Evolutionary conservation across 2,329 filamentous ascomycete genomes (phyloP).

Genomic region (Cryphonectria carpinicola): DNA sequence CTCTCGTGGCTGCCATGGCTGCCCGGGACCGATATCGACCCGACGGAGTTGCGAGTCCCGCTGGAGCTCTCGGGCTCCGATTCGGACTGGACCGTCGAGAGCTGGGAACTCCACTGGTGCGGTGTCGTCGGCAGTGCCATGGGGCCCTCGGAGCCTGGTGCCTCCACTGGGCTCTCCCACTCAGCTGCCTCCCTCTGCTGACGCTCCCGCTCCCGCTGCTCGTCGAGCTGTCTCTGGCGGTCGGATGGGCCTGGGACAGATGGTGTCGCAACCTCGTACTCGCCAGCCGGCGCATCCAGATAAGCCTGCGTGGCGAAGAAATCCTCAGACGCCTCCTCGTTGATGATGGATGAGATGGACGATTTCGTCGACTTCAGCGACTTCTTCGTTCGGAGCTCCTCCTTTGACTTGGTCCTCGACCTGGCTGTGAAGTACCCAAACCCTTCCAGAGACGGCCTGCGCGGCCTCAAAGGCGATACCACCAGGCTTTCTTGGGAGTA

Average conservation of each 20-base stretch:
- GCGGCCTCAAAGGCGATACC: slow-evolving; percentile 58
- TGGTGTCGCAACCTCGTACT: slow-evolving; percentile 28
- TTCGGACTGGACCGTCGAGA: slow-evolving; percentile 67
- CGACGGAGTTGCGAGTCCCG: slow-evolving; percentile 48
- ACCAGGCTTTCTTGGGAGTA: slow-evolving; percentile 66
- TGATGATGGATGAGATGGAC: slow-evolving; percentile 59
- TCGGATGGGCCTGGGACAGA: slow-evolving; percentile 27
- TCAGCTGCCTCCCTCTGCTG: slow-evolving; percentile 20
- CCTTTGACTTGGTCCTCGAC: slow-evolving; percentile 44
- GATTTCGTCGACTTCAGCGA: slow-evolving; percentile 59
- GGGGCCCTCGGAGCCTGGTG: slow-evolving; percentile 31
- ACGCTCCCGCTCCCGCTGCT: slow-evolving; percentile 27
- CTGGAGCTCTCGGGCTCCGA: slow-evolving; percentile 58
- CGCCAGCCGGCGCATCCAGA: slow-evolving; percentile 39
- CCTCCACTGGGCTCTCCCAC: slow-evolving; percentile 33
- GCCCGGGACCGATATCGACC: slow-evolving; percentile 36
- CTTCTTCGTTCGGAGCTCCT: slow-evolving; percentile 50
- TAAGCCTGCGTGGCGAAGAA: slow-evolving; percentile 46
- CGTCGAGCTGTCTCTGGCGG: slow-evolving; percentile 28
- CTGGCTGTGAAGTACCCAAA: slow-evolving; percentile 53
- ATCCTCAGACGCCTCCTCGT: slow-evolving; percentile 49
- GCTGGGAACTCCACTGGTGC: slow-evolving; percentile 66
- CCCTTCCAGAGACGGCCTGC: slow-evolving; percentile 52
- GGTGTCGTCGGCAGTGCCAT: slow-evolving; percentile 53
- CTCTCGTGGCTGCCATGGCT: slow-evolving; percentile 40